These are phyloP conservation scores for Saturnispora gosingensis DNA, from an alignment of 805 yeast genomes.

Conservation along the genomic window DNA sequence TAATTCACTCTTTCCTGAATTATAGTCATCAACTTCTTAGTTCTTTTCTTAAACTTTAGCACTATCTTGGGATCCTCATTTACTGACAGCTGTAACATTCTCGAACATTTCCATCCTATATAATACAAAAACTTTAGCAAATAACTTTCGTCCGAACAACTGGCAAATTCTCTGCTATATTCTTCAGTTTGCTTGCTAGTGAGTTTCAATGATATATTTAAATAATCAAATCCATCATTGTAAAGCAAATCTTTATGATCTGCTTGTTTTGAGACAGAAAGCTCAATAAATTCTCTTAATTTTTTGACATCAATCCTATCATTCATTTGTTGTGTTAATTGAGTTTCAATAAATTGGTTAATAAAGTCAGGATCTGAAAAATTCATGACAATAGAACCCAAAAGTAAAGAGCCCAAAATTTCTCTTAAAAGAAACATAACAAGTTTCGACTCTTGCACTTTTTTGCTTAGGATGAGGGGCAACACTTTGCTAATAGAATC, in stretches of 20 bases:
- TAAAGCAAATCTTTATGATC: background rate
- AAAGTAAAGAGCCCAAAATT: conserved; percentile 47
- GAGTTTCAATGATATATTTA: background rate
- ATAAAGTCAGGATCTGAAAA: conserved; percentile 67
- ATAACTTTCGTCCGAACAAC: background rate
- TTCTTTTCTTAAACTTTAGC: conserved; percentile 8
- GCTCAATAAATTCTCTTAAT: conserved; percentile 32
- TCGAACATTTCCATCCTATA: conserved; percentile 1
- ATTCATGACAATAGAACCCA: conserved; percentile 42
- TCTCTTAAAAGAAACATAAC: conserved; percentile 50
- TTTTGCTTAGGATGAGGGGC: conserved; percentile 39
- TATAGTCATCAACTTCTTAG: background rate
- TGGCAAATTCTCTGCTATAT: background rate
- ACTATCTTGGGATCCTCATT: conserved; percentile 9
- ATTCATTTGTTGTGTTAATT: conserved; percentile 54
- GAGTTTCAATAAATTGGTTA: conserved; percentile 53
- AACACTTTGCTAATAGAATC: conserved; percentile 33
- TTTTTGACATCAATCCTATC: conserved; percentile 69
- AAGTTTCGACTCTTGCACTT: conserved; percentile 39
- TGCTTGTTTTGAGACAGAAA: background rate
- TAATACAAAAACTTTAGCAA: conserved; percentile 1
- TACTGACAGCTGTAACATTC: conserved; percentile 1
- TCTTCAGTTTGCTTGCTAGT: conserved; percentile 1
- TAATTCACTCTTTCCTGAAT: background rate
- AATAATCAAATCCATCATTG: background rate